These are phyloP conservation scores for Tuber brumale DNA, from an alignment of 495 filamentous ascomycete genomes.

Conservation along the genomic window DNA sequence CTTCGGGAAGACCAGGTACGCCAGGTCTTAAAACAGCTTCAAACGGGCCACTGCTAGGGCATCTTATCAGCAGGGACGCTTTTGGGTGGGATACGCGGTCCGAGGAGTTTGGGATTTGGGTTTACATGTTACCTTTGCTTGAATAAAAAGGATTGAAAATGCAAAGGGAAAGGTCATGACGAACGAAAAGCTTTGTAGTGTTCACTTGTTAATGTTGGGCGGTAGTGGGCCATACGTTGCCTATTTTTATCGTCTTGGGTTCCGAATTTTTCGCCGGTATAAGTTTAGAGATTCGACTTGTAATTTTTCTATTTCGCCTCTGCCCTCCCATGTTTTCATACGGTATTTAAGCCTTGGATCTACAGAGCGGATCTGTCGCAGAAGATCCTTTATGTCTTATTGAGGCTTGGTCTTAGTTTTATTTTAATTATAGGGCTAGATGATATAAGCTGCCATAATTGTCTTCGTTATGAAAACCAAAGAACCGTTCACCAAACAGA, in stretches of 20 bases:
- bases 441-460: not conserved
- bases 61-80: not conserved
- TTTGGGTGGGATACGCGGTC: not conserved
- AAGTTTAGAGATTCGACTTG: conserved; percentile 2
- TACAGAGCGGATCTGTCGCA: not conserved
- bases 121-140: not conserved
- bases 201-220: not conserved
- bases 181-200: not conserved
- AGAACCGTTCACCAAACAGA: not conserved
- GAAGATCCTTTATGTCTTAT: not conserved
- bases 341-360: not conserved
- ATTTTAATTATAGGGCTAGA: conserved; percentile 1
- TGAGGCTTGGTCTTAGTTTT: not conserved
- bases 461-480: not conserved
- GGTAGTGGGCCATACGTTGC: not conserved
- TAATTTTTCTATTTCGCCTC: not conserved
- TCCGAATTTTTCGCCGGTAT: not conserved
- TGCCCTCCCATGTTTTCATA: not conserved
- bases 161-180: not conserved
- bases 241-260: not conserved
- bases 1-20: conserved; percentile 82
- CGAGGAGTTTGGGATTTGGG: not conserved
- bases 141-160: not conserved
- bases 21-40: conserved; percentile 39
- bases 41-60: not conserved